Percentiles rank a stretch among this genome's conserved stretches.
These are phyloP conservation scores for Solanum ahanhuiri DNA, from an alignment of 257 asterid species.

Conservation along the genomic window DNA sequence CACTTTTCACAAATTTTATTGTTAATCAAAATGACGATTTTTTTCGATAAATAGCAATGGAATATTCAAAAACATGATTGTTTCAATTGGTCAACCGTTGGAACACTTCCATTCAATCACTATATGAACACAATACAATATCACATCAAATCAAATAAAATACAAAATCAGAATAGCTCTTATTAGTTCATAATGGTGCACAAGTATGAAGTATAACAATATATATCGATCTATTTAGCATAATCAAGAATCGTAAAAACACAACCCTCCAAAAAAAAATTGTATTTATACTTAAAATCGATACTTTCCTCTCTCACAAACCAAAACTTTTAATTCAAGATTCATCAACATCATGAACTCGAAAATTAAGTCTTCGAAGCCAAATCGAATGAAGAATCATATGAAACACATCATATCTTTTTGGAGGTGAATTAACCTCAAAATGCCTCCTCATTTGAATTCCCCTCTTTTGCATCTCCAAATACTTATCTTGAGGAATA, in stretches of 20 bases:
- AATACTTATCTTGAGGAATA: conserved; percentile 30
- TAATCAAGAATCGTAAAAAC: not conserved
- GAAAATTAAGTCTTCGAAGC: conserved; percentile 33
- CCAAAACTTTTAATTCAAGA: not conserved
- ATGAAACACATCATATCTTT: conserved; percentile 36
- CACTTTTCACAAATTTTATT: not conserved
- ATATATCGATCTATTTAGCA: not conserved
- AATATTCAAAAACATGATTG: not conserved
- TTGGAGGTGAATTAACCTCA: conserved; percentile 31
- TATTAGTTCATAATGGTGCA: not conserved
- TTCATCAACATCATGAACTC: not conserved
- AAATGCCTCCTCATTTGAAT: conserved; percentile 30
- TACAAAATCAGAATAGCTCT: not conserved
- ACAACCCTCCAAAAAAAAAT: not conserved
- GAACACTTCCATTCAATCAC: fast-evolving
- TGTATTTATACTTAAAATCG: not conserved
- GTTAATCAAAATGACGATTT: not conserved
- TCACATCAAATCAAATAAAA: not conserved
- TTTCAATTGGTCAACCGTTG: not conserved
- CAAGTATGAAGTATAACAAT: not conserved
- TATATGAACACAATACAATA: not conserved
- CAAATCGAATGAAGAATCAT: conserved; percentile 49
- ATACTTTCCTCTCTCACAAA: not conserved
- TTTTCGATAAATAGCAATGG: no score
- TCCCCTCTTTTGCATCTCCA: conserved; percentile 39